Conservation (phyloP, 306 rosid species). For the Coriaria nepalensis region DNA sequence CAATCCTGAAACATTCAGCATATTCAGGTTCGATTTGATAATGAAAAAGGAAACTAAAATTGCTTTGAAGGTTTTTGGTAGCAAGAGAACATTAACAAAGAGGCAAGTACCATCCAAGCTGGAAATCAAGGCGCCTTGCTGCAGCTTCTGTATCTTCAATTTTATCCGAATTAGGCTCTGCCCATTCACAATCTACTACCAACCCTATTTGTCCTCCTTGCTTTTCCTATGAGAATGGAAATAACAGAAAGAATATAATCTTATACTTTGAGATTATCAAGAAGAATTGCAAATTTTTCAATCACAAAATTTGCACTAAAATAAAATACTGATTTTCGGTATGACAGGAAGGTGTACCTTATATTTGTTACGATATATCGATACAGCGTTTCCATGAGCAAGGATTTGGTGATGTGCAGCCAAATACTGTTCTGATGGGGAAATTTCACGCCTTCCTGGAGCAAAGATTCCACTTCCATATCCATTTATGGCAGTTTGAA, state of each 20-base stretch:
- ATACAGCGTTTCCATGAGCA: conserved; percentile 78
- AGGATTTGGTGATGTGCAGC: conserved; percentile 75
- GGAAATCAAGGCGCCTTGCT: conserved; percentile 83
- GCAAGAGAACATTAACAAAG: conserved; percentile 2
- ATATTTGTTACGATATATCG: conserved; percentile 64
- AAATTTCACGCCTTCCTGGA: conserved; percentile 64
- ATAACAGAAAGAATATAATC: conserved; percentile 7
- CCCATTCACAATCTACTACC: conserved; percentile 83
- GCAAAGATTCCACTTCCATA: conserved; percentile 45
- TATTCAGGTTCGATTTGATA: too few species aligned
- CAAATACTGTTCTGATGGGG: conserved; percentile 56
- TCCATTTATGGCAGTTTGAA: conserved; percentile 77
- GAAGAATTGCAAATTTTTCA: too few species aligned
- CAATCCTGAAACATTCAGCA: too few species aligned
- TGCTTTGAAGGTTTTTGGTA: too few species aligned
- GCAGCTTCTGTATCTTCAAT: conserved; percentile 67
- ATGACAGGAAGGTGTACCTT: conserved; percentile 33
- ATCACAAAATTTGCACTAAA: too few species aligned
- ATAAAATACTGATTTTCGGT: conserved; percentile 4
- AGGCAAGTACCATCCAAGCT: conserved; percentile 63
- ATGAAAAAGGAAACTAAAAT: too few species aligned
- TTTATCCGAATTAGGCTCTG: conserved; percentile 71
- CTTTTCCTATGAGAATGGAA: conserved; percentile 30
- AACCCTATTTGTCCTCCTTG: conserved; percentile 81
- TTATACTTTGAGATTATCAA: too few species aligned